Evolutionary conservation across 768 basidiomycete genomes (phyloP), one percentile per base, ranked within the genome.

Genomic region (Serendipita sp.): DNA sequence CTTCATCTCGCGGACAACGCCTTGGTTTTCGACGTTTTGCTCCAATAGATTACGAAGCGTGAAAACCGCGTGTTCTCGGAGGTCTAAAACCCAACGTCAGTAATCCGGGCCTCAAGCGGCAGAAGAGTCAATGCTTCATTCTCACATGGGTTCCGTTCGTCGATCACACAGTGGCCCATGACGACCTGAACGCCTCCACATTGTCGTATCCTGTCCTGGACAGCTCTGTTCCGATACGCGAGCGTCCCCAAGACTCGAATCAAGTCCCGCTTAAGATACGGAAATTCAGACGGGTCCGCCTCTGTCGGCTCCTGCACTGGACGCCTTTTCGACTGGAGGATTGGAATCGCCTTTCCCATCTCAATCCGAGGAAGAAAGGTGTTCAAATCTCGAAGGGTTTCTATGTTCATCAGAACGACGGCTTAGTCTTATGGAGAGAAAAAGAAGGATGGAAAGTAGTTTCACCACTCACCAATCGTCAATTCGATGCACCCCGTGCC

Each of bases 11-110:
- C 85, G 80, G 54, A 98, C 86, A 46, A 90, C 78, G 2, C 78
- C 79, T 74, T 97, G 91, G 69, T 91, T 96, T 66, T 86, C 86
- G 34, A 74, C 67, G 72, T 96, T 96, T 44, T 79, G 78, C 68
- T 85, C 78, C 65, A 97, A 78, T 10, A 95, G 73, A 73, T 89
- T 90, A 48, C 83, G 83, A 18, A 96, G 77, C 18, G 91, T 81
- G 68, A 96, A 85, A 46, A 97, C 82, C 1, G 93, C 91, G 71
- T 96, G 90, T 75, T 97, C 94, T 18, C 91, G 85, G 54, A 98
- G 76, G 74, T 91, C 94, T 92, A 70, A n/a, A 36, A 15, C 38
- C 48, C 13, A 36, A 8, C 36, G 0, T 60, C 34, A 60, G 48
- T 51, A 7, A 30, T 18, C 15, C 41, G 23, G 23, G 23, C 23